Conservation (phyloP, 2,329 filamentous ascomycete species). For the Zymoseptoria ardabiliae region DNA sequence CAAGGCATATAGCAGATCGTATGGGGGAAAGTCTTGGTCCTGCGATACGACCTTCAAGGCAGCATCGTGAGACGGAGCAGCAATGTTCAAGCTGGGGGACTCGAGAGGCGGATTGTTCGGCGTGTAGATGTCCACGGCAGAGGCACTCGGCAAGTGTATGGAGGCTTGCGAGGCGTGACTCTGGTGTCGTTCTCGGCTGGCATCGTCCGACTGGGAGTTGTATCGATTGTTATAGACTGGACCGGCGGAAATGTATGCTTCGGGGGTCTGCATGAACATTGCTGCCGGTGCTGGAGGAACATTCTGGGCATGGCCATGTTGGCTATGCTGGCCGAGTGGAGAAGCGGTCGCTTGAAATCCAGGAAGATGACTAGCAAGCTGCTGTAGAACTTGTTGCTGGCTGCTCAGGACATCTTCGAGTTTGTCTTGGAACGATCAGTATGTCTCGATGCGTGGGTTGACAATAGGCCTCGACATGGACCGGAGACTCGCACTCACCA, state of each 20-base stretch:
- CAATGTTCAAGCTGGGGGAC: slow-evolving; percentile 51
- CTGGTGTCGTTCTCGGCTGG: slow-evolving; percentile 16
- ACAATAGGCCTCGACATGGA: no score
- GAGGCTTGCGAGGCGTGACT: slow-evolving; percentile 16
- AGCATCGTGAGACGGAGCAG: slow-evolving; percentile 14
- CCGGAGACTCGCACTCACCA: slow-evolving; percentile 35
- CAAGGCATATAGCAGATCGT: slow-evolving; percentile 53
- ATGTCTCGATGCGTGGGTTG: not conserved
- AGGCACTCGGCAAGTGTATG: slow-evolving; percentile 11
- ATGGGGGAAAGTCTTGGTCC: slow-evolving; percentile 46
- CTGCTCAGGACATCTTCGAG: slow-evolving; percentile 38
- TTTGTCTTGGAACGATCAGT: slow-evolving; percentile 31
- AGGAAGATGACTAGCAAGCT: slow-evolving; percentile 29
- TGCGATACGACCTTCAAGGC: not conserved
- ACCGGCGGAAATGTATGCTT: slow-evolving; percentile 28
- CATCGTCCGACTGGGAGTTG: slow-evolving; percentile 10
- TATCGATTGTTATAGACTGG: slow-evolving; percentile 19
- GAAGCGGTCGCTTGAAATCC: slow-evolving; percentile 10
- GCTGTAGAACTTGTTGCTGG: slow-evolving; percentile 41
- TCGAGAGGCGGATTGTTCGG: slow-evolving; percentile 41
- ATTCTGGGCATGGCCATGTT: slow-evolving; percentile 32
- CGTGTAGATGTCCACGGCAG: slow-evolving; percentile 23
- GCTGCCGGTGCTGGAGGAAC: slow-evolving; percentile 37
- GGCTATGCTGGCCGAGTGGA: slow-evolving; percentile 5
- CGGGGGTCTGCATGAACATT: slow-evolving; percentile 40